Evolutionary conservation across 2,329 filamentous ascomycete species (phyloP).

Genomic region (Sclerotinia borealis): DNA sequence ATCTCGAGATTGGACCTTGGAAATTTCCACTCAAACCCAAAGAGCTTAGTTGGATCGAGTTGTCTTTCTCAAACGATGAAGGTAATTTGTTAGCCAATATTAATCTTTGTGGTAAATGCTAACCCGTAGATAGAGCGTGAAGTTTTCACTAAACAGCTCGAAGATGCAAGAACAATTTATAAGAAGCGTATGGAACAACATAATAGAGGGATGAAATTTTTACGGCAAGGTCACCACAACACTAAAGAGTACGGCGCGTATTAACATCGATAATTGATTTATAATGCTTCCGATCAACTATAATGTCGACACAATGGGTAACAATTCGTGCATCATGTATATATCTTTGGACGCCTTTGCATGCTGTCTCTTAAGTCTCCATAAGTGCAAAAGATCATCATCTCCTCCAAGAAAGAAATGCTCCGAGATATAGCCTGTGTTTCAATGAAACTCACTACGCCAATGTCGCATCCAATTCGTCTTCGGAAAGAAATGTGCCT

Average conservation of each 20-base stretch:
- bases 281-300: background rate
- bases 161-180: background rate
- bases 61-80: background rate
- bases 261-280: background rate
- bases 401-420: no score
- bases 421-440: no score
- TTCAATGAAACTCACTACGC: no score
- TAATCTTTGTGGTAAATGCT: background rate
- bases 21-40: background rate
- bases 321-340: background rate
- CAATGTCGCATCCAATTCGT: background rate
- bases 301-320: background rate
- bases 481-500: background rate
- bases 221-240: background rate
- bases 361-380: background rate
- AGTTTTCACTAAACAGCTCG: background rate
- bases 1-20: background rate
- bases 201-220: background rate
- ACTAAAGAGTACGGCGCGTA: background rate
- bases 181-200: background rate
- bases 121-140: background rate
- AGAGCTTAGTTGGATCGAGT: slow-evolving; percentile 1
- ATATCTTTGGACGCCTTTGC: background rate
- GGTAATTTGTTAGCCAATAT: background rate
- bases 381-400: no score